Percentiles rank a stretch among this genome's conserved stretches.
phyloP scores from a whole-genome alignment of 148 eudicot genomes.

The Chenopodium berlandieri region DNA sequence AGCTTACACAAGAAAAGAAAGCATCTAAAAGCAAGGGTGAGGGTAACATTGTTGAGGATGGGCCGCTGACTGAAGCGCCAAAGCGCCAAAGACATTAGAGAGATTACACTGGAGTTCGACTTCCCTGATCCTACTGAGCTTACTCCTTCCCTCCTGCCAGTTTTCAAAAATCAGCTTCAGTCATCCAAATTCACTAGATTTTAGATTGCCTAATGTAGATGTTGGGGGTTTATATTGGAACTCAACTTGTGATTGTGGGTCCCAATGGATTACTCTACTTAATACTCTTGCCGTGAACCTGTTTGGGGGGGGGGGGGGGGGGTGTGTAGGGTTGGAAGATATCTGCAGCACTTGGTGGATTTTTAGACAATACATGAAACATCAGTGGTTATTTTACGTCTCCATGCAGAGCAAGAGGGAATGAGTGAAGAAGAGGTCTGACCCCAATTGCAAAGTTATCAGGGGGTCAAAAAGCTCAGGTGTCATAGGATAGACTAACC shows the following conservation, averaged over 20 bases:
- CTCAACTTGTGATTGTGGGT: conserved; percentile 54
- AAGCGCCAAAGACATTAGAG: conserved; percentile 50
- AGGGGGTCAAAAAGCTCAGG: conserved; percentile 63
- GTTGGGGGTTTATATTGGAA: conserved; percentile 49
- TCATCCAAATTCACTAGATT: conserved; percentile 55
- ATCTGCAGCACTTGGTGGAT: conserved; percentile 66
- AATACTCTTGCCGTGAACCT: conserved; percentile 66
- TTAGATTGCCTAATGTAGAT: conserved; percentile 53
- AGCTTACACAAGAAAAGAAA: conserved; percentile 48
- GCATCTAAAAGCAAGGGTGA: conserved; percentile 48
- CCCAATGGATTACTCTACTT: conserved; percentile 65
- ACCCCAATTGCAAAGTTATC: conserved; percentile 65
- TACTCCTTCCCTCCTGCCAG: conserved; percentile 66
- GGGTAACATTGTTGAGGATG: conserved; percentile 59
- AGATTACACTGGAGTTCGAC: conserved; percentile 68
- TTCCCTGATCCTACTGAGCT: conserved; percentile 71
- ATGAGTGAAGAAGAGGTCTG: conserved; percentile 61
- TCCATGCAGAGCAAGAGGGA: conserved; percentile 68
- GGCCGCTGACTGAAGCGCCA: conserved; percentile 41
- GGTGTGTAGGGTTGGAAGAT: conserved; percentile 63
- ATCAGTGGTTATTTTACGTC: conserved; percentile 58
- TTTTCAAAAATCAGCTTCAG: conserved; percentile 61
- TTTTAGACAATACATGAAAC: conserved; percentile 59
- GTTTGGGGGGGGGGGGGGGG: neutral
- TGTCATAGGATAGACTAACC: conserved; percentile 55